These are phyloP conservation scores for Picea abies DNA, from an alignment of 83 land plant genomes.

Conservation along the genomic window DNA sequence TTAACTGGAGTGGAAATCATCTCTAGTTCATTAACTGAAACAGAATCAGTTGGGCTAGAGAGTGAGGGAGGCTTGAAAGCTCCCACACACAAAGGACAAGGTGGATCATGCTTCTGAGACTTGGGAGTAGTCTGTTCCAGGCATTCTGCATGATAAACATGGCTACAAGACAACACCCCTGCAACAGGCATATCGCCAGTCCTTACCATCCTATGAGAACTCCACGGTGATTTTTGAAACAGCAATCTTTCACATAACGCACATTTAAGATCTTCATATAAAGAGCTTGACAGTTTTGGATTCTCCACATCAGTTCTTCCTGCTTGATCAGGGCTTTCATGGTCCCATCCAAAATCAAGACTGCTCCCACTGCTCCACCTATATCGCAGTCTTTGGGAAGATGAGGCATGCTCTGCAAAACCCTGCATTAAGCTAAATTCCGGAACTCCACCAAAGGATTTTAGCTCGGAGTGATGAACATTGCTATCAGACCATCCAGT, in stretches of 20 bases:
- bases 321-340: conserved; percentile 33
- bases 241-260: conserved; percentile 61
- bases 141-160: conserved; percentile 85
- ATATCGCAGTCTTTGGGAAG: conserved; percentile 22
- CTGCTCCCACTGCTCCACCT: conserved; percentile 42
- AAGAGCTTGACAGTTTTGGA: conserved; percentile 2
- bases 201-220: conserved; percentile 63
- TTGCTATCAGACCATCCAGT: neutral
- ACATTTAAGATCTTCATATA: conserved; percentile 46
- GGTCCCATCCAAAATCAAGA: conserved; percentile 21
- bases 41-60: conserved; percentile 22
- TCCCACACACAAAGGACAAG: conserved; percentile 69
- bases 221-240: conserved; percentile 75
- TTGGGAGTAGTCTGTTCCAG: conserved; percentile 76
- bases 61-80: neutral
- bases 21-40: conserved; percentile 28
- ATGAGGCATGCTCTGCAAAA: conserved; percentile 21
- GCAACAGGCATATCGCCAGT: conserved; percentile 73
- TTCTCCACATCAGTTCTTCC: conserved; percentile 25
- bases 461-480: neutral
- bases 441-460: conserved; percentile 5
- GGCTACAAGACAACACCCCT: conserved; percentile 74
- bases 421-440: conserved; percentile 7
- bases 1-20: conserved; percentile 21
- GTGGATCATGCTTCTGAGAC: conserved; percentile 59